These are phyloP conservation scores for Cucumis variabilis DNA, from an alignment of 331 rosid species.

Conservation along the genomic window DNA sequence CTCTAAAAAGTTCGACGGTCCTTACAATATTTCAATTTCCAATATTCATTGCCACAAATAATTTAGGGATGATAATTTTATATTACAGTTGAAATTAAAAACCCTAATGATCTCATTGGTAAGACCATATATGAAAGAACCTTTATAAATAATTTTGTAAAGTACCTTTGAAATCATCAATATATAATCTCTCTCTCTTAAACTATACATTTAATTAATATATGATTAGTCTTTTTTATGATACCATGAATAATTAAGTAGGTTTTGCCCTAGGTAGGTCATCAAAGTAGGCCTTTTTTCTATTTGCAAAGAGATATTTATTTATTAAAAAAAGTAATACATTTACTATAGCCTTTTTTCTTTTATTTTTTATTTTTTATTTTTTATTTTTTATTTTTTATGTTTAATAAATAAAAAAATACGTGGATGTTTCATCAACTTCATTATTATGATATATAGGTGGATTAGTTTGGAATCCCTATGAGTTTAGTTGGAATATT, in stretches of 20 bases:
- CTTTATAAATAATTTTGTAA: not conserved
- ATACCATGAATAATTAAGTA: not conserved
- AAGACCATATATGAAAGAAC: slow-evolving; percentile 7
- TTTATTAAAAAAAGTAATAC: too few relatives aligned
- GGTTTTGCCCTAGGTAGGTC: slow-evolving; percentile 9
- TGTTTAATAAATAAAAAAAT: too few relatives aligned
- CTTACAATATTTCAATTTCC: not conserved
- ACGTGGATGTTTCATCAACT: not conserved
- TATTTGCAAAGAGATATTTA: too few relatives aligned
- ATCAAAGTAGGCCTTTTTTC: not conserved
- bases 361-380: too few relatives aligned
- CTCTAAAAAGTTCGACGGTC: not conserved
- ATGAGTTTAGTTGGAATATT: not conserved
- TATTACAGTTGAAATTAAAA: slow-evolving; percentile 8
- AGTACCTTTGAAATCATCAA: slow-evolving; percentile 22
- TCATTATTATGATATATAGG: not conserved
- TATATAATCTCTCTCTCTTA: not conserved
- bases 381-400: too few relatives aligned
- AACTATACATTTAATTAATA: not conserved
- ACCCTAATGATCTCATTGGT: slow-evolving; percentile 29
- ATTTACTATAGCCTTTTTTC: too few relatives aligned
- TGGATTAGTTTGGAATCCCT: slow-evolving; percentile 17
- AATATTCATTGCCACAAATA: not conserved
- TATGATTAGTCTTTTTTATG: not conserved
- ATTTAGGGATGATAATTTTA: not conserved